Conservation (phyloP, 495 filamentous ascomycete species). For the Aspergillus affinis region DNA sequence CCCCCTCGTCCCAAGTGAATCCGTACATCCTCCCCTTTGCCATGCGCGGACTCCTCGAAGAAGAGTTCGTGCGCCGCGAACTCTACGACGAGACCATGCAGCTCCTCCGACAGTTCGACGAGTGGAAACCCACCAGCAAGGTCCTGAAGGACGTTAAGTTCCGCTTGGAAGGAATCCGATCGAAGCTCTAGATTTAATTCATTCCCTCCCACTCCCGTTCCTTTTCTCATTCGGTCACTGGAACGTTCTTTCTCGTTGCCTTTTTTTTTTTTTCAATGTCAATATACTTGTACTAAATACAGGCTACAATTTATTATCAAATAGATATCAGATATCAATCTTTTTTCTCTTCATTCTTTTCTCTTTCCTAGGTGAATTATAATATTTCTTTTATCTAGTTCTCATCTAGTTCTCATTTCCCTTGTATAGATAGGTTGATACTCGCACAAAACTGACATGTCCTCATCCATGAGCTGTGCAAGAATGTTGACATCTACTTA, state of each 20-base stretch:
- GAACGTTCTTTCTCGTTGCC: background rate
- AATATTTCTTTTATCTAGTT: too few species aligned
- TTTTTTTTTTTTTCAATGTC: background rate
- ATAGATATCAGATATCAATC: background rate
- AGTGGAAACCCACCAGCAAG: constrained; percentile 89
- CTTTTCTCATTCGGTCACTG: background rate
- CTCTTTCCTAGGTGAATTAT: too few species aligned
- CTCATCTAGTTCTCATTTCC: too few species aligned
- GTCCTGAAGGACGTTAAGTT: constrained; percentile 95
- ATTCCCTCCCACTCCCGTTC: background rate
- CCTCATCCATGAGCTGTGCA: too few species aligned
- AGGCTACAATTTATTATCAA: background rate
- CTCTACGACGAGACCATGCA: constrained; percentile 73
- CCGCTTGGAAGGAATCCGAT: constrained; percentile 85
- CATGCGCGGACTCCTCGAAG: constrained; percentile 88
- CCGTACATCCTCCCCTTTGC: constrained; percentile 93
- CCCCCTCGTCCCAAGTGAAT: constrained; percentile 55
- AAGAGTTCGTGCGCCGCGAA: constrained; percentile 83
- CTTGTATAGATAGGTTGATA: too few species aligned
- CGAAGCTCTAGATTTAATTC: constrained; percentile 58
- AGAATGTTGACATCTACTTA: too few species aligned
- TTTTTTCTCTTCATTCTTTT: background rate
- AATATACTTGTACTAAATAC: background rate
- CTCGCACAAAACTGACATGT: too few species aligned
- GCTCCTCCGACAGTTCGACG: constrained; percentile 83